Base-by-base conservation (phyloP, 2,329 filamentous ascomycete species). In the Alternaria ventricosa region DNA sequence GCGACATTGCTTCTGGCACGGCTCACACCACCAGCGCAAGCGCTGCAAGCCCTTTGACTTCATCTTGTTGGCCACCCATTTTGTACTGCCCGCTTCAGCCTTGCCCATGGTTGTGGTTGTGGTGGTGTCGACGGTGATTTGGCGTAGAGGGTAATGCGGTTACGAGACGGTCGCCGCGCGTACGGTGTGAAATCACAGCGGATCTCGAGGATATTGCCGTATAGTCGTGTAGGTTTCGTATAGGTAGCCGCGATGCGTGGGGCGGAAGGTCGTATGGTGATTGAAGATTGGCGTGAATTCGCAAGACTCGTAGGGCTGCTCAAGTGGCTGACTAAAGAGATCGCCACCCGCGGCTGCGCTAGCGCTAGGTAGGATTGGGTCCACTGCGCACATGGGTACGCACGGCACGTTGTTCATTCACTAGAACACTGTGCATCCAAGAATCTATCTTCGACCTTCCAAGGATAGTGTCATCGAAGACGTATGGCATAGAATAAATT, bases 21-120 rank as follows among this genome's bases (percentile, higher is more conserved):
- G 88, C 77, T 86, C 85, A 77, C 94, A 97, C 83, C 94, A 98
- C 92, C 93, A 99, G 78, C 95, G 88, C 57, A 99, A 85, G 7
- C 95, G 87, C 75, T 96, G 77, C 3, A 79, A 71, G 4, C 75
- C 76, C 51, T 77, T 77, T 67, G 89, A 87, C 82, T 97, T 97
- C 84, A 97, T 90, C 82, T 94, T 91, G 83, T 98, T 98, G 81
- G 88, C 89, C 64, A 98, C 87, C 79, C 93, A 88, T 83, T 97
- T 98, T n/a, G 91, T 93, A 60, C 90, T 92, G 67, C 96, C 96
- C 57, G 93, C 90, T 84, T 98, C 96, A 74, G 96, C 96, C 84
- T 92, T 93, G 57, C 91, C 90, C 95, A 98, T 98, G 33, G 53
- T 72, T 61, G 58, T 55, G 57, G 63, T 60, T 64, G 53, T 63